These are phyloP conservation scores for Ustilago trichophora DNA, from an alignment of 1,284 basidiomycete species.

Conservation along the genomic window DNA sequence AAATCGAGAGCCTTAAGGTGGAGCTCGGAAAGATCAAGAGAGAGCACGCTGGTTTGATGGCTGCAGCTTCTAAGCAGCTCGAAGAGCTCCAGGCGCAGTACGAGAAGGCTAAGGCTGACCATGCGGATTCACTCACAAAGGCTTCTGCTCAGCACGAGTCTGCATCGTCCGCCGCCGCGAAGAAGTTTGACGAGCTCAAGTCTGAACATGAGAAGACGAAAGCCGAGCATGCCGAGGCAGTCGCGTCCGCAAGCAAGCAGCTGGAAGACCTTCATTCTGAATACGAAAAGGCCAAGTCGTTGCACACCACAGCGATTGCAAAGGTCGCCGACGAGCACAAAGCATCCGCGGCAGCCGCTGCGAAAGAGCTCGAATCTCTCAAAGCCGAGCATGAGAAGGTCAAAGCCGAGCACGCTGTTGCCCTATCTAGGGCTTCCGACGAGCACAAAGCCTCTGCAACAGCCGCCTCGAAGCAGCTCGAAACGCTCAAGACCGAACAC, in stretches of 20 bases:
- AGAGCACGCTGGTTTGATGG: background rate
- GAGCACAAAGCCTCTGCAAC: constrained; percentile 8
- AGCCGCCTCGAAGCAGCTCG: constrained; percentile 2
- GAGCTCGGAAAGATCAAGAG: constrained; percentile 6
- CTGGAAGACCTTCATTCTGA: constrained; percentile 3
- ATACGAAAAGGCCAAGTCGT: constrained; percentile 13
- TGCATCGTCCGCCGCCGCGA: constrained; percentile 1
- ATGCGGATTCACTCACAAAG: constrained; percentile 2
- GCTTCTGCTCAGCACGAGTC: constrained; percentile 4
- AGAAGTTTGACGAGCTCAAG: constrained; percentile 11
- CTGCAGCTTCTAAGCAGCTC: background rate
- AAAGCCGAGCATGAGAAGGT: constrained; percentile 18
- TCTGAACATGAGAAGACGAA: constrained; percentile 11
- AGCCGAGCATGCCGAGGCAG: constrained; percentile 4
- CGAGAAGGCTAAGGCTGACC: constrained; percentile 9
- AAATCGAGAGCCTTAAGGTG: constrained; percentile 14
- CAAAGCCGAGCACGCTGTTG: constrained; percentile 12
- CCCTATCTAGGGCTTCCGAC: background rate
- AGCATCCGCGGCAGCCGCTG: constrained; percentile 3
- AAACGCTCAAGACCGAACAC: constrained; percentile 14
- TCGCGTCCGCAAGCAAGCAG: background rate
- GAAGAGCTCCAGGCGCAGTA: background rate
- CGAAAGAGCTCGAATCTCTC: constrained; percentile 1
- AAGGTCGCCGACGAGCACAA: constrained; percentile 9
- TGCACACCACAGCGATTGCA: constrained; percentile 5